Base-by-base conservation (phyloP, 2,329 filamentous ascomycete genomes). In the Claviceps purpurea region DNA sequence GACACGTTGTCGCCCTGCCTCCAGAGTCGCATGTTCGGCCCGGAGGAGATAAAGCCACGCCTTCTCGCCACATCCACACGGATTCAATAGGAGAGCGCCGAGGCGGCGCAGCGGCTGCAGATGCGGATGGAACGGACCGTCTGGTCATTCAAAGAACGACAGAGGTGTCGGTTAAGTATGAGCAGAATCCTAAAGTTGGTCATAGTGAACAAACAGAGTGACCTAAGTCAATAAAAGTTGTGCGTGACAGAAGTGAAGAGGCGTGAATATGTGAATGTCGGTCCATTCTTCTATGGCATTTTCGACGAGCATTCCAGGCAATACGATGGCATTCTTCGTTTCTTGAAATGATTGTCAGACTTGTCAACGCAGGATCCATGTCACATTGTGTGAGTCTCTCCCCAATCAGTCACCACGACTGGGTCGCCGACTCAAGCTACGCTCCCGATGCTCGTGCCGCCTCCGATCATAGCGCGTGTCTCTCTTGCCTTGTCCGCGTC, bases 381-480 rank as follows among this genome's bases (percentile, higher is more conserved):
- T 20, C 16, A 13, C 44, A 10, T 34, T 8, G 3, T 26, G 11
- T 24, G 10, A 24, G 10, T 34, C 26, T 14, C 16, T 24, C 20
- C 10, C 22, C 6, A n/a, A 22, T 43, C 26, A 50, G 40, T 22
- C 48, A 40, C 40, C 11, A 38, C 40, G 40, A 20, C 11, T 22
- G 43, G 40, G 26, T 50, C 16, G 49, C 38, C 50, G 50, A 34
- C 47, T 56, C 34, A 18, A 24, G 40, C 55, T 51, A 14, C 51
- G 55, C 50, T 54, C 53, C 43, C 52, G 47, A 42, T 56, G 47
- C 13, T 59, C 56, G 20, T 54, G 58, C 1, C 60, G 60, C 13
- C 54, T 60, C 11, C 58, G 51, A 41, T 54, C 53, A 45, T 53
- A 45, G 30, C 57, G 52, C 11, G 58, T 59, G 16, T 56, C 59